Base-by-base conservation (phyloP, 2,329 filamentous ascomycete genomes). In the Chrysosporium keratinophilum region DNA sequence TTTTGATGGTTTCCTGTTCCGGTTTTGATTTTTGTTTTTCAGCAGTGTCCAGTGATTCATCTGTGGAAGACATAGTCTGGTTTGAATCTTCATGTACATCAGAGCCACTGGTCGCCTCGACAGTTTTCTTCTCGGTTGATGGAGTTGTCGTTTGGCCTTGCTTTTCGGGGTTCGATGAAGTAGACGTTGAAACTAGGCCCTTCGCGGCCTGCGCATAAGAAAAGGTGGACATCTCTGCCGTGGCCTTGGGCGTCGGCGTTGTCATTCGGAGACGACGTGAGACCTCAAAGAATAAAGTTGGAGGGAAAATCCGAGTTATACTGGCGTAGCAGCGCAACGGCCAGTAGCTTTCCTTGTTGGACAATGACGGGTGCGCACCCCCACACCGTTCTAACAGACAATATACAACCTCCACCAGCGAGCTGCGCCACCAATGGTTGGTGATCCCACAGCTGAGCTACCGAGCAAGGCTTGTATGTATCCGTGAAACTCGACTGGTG, bases 131-230 rank as follows among this genome's bases (percentile, higher is more conserved):
- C 42, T 56, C 59, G 15, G 67, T 65, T 17, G 61, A 56, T 47
- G 66, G 64, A 41, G 64, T 59, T 17, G 63, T 59, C 53, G 61
- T 57, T 48, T 62, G 65, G 50, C 60, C 63, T 43, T 62, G 60
- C 23, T 67, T 65, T 57, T 66, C 61, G 41, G 62, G 57, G 33
- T 58, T 58, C 19, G 63, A 50, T 64, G 78, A 77, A 62, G 69
- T 72, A 28, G 72, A 64, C 44, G 70, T 71, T 63, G 74, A 65
- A 54, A 79, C 74, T 63, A 85, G 80, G 65, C 90, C 88, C 71
- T 93, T 93, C 56, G 91, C 91, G 66, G 91, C 91, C 78, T 95
- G 89, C 64, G 91, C 91, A 71, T 97, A 97, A 56, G 91, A 96
- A 69, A 96, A 95, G 34, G 81, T 76, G 57, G 81, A 76, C 58